Conservation (phyloP, 345 rosid species). For the Eucalyptus dawsonii region DNA sequence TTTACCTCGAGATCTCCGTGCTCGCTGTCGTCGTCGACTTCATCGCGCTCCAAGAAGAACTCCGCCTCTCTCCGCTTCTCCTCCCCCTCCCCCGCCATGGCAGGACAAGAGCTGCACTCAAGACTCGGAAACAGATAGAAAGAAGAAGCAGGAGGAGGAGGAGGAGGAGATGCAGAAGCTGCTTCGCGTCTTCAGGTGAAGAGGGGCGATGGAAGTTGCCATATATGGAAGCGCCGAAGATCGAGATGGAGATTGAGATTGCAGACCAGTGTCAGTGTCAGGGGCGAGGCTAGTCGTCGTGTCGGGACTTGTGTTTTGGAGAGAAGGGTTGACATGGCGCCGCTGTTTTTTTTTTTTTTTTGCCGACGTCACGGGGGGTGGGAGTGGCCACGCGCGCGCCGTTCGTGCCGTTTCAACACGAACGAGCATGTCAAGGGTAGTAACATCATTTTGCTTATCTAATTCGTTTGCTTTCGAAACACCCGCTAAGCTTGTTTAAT, state of each 20-base stretch:
- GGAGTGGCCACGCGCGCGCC: not conserved
- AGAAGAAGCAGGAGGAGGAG: not conserved
- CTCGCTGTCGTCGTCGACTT: slow-evolving; percentile 6
- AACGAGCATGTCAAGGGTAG: not conserved
- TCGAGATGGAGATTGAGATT: not conserved
- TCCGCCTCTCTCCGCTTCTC: slow-evolving; percentile 3
- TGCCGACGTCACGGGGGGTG: not conserved
- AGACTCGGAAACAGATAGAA: not conserved
- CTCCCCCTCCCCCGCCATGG: slow-evolving; percentile 10
- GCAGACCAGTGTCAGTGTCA: not conserved
- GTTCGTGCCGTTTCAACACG: not conserved
- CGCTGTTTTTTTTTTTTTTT: not conserved
- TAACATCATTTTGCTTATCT: not conserved
- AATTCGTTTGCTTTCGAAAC: not conserved
- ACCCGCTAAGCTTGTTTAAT: not conserved
- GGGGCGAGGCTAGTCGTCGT: not conserved
- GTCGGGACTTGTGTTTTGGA: not conserved
- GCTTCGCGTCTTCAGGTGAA: not conserved
- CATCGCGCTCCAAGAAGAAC: slow-evolving; percentile 19
- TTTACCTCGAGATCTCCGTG: slow-evolving; percentile 25
- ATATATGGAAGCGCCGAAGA: not conserved
- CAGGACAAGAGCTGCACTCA: not conserved
- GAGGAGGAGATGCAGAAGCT: not conserved
- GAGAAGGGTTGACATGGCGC: not conserved
- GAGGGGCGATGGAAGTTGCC: not conserved